Percentiles rank a stretch among this genome's conserved stretches.
phyloP scores from a whole-genome alignment of 2,329 filamentous ascomycete species.

The Pseudogymnoascus sp. region DNA sequence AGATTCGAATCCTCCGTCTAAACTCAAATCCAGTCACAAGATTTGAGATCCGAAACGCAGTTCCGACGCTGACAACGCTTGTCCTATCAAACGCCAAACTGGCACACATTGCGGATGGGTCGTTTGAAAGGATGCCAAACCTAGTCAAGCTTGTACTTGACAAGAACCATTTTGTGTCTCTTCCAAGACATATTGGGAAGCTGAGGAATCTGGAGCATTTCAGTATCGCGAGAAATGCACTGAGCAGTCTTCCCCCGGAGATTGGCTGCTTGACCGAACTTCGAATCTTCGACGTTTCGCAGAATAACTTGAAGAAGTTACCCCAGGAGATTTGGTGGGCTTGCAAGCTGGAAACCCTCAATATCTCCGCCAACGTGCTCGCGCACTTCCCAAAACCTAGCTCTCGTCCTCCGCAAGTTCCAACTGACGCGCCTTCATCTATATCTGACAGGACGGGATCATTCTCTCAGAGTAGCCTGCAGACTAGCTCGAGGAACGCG shows the following conservation, averaged over 20 bases:
- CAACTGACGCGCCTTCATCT: slow-evolving; percentile 38
- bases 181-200: slow-evolving; percentile 79
- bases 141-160: slow-evolving; percentile 83
- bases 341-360: slow-evolving; percentile 79
- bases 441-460: slow-evolving; percentile 7
- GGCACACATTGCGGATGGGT: slow-evolving; percentile 74
- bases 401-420: slow-evolving; percentile 57
- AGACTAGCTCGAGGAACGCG: slow-evolving; percentile 47
- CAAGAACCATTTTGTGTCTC: slow-evolving; percentile 89
- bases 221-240: slow-evolving; percentile 85
- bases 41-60: slow-evolving; percentile 70
- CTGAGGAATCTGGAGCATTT: slow-evolving; percentile 80
- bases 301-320: slow-evolving; percentile 85
- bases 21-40: slow-evolving; percentile 95
- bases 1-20: slow-evolving; percentile 74
- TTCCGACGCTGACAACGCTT: slow-evolving; percentile 75
- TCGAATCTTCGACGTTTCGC: slow-evolving; percentile 76
- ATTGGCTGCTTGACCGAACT: slow-evolving; percentile 83
- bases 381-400: slow-evolving; percentile 83
- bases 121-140: slow-evolving; percentile 81
- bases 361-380: slow-evolving; percentile 90
- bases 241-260: slow-evolving; percentile 75
- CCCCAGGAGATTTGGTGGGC: slow-evolving; percentile 97
- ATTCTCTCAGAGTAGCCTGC: slow-evolving; percentile 16
- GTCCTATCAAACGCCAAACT: slow-evolving; percentile 90